Evolutionary conservation across 78 protist genomes (phyloP), one percentile per base, ranked within the genome.

Genomic region (Creolimax fragrantissima): DNA sequence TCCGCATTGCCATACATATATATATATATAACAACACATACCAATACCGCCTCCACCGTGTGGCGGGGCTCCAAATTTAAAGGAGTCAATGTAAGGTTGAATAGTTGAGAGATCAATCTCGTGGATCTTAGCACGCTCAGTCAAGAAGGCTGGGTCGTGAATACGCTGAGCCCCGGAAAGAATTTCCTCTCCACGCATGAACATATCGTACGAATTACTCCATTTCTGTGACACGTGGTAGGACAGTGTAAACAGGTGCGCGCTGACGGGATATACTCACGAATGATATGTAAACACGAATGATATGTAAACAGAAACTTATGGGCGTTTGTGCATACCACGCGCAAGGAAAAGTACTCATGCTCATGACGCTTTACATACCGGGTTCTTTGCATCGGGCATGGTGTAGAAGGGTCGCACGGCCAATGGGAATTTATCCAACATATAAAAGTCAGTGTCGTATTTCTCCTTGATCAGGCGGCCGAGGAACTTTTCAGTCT

Each of bases 391-490:
- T 36, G 98, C 96, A 88, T 94, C 95, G 35, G 98, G 98, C 99
- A 98, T 98, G 5, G 99, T 99, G 98, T 99, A 99, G 97, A 99
- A 99, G 74, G 99, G 99, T 17, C 99, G 97, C 37, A 93, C 97
- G 3, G 91, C 85, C 35, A 89, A 24, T 24, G 99, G 98, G 96
- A 95, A 98, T 91, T 95, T 84, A 94, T 98, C 99, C 43, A 99
- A 83, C 85, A 97, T 93, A 97, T 89, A 99, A 95, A 98, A 96
- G 86, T 99, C 99, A 24, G 97, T 96, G 88, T 93, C 96, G 92
- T 96, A 97, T 93, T 96, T 92, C 42, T 95, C 95, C 93, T 92
- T 94, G 44, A 99, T 97, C 43, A 98, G 43, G 44, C 17, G 24
- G 32, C 99, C 99, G 35, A 99, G 94, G 36, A 4, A 43, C 92